These are phyloP conservation scores for Nicotiana tabacum DNA, from an alignment of 257 asterid genomes.

Conservation along the genomic window DNA sequence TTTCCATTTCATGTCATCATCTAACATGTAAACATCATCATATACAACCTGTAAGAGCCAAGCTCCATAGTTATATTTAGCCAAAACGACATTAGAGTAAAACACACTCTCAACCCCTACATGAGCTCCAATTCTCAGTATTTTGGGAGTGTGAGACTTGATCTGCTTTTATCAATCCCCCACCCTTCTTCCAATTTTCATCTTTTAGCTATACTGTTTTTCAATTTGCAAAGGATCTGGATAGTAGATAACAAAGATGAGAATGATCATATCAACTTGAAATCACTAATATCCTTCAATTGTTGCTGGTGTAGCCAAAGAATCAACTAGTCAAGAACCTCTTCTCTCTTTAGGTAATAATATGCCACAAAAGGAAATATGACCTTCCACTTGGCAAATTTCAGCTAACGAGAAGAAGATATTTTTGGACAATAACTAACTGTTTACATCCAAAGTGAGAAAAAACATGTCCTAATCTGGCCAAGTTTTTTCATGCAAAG, in stretches of 20 bases:
- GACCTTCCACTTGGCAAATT: not conserved
- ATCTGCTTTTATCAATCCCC: constrained; percentile 1
- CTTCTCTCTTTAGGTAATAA: not conserved
- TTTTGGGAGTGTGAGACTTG: not conserved
- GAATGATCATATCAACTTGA: not conserved
- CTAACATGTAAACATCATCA: constrained; percentile 87
- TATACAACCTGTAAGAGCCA: constrained; percentile 62
- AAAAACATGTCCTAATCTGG: not conserved
- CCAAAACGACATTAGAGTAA: constrained; percentile 1
- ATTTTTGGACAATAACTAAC: not conserved
- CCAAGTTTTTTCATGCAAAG: not conserved
- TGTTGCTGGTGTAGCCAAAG: not conserved
- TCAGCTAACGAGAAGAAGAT: not conserved
- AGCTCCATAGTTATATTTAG: constrained; percentile 14
- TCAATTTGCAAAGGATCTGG: not conserved
- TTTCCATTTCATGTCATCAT: constrained; percentile 81
- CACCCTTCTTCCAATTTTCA: not conserved
- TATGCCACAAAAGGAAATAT: not conserved
- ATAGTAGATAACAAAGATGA: not conserved
- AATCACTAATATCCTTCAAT: not conserved
- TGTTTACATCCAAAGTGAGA: not conserved
- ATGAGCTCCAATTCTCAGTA: not conserved
- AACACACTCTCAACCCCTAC: not conserved
- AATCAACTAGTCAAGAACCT: not conserved
- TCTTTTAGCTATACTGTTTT: not conserved